These are phyloP conservation scores for Globisporangium acanthophoron DNA, from an alignment of 352 stramenopile genomes.

Conservation along the genomic window DNA sequence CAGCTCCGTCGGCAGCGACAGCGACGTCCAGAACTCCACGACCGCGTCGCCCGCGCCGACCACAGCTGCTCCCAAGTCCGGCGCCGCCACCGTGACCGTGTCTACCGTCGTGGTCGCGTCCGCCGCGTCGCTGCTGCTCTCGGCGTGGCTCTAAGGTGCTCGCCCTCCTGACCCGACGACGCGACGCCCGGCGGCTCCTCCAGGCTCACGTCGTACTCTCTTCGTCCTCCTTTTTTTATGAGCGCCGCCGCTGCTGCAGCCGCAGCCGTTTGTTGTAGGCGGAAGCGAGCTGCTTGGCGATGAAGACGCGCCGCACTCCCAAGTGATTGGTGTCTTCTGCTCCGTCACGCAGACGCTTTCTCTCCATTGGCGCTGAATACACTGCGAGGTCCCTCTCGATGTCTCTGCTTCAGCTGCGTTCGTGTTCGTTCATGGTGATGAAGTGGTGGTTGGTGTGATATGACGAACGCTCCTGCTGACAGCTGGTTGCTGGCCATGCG, in stretches of 20 bases:
- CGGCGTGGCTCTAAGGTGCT: constrained; percentile 9
- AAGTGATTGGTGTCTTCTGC: neutral
- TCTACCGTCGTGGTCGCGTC: constrained; percentile 6
- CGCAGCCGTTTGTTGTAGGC: too few relatives aligned
- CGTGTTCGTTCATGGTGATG: too few relatives aligned
- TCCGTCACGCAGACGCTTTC: too few relatives aligned
- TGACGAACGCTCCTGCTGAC: too few relatives aligned
- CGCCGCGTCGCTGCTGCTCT: constrained; percentile 6
- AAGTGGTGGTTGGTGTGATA: too few relatives aligned
- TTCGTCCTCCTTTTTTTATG: neutral
- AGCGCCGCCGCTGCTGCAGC: neutral
- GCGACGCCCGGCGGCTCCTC: too few relatives aligned
- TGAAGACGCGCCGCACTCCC: too few relatives aligned
- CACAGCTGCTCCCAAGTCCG: neutral
- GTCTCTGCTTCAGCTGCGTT: neutral
- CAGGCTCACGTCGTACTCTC: neutral
- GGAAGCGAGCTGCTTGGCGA: too few relatives aligned
- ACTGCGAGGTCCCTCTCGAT: neutral
- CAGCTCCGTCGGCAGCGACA: neutral
- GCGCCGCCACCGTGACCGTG: neutral
- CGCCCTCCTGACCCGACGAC: neutral
- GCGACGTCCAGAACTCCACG: neutral
- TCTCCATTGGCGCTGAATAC: neutral
- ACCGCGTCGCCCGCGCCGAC: constrained; percentile 4
- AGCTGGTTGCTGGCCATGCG: constrained; percentile 6